Base-by-base conservation (phyloP, 163 green algal genomes). In the Prototheca stagnorum region DNA sequence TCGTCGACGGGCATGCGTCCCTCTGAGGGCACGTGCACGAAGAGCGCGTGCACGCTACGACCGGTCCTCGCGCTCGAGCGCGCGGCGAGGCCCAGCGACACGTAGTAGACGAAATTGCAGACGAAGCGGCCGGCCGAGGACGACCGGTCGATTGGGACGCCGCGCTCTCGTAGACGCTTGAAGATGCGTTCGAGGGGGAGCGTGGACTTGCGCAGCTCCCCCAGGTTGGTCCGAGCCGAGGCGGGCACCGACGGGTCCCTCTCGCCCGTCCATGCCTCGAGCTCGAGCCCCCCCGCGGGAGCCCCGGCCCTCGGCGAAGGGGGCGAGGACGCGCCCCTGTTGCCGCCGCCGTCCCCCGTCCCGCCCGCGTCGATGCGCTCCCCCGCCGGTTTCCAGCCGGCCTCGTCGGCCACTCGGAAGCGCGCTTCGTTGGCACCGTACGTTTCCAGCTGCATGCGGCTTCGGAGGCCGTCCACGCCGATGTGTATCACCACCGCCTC, bases 41-140 rank as follows among this genome's bases (percentile, higher is more conserved):
- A 47, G 40, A 47, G 5, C 9, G n/a, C 40, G 17, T 47, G 40
- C 17, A 29, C 21, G 14, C 37, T 17, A 1, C 22, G 40, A 21
- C 40, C 11, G 9, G 40, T 16, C 21, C 6, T n/a, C n/a, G n/a
- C n/a, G n/a, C n/a, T n/a, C n/a, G n/a, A 21, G 11, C 7, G 40
- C 17, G 37, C 37, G 7, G 40, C 40, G 22, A 33, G 40, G 22
- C 40, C 22, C 40, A 47, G 15, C 5, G 40, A 47, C 14, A 33
- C 8, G 40, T 47, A 47, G 40, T 47, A 47, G 0, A 61, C 68
- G 28, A 59, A 79, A 43, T 81, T 81, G 61, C 72, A 81, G 2
- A 81, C 71, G 44, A 73, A 81, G 21, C 72, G 53, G 0, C 72
- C 72, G 1, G 72, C 67, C 40, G 74, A 56, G 1, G 24, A 5